Evolutionary conservation across 305 asterid genomes (phyloP).

Genomic region (Rubia balearica): DNA sequence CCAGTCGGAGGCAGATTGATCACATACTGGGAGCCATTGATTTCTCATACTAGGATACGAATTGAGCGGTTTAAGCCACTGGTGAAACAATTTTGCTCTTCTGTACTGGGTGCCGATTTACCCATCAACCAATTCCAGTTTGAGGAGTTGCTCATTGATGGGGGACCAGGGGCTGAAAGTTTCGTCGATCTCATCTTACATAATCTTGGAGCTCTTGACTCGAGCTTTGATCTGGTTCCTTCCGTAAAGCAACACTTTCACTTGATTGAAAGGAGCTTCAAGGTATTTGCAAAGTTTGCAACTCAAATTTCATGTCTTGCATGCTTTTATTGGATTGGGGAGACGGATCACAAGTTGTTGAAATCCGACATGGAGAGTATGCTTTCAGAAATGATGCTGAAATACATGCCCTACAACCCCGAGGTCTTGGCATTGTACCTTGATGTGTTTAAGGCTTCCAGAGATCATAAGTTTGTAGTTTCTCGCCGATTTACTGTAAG

Average conservation of each 20-base stretch:
- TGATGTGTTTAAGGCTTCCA: not conserved
- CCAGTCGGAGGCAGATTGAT: not conserved
- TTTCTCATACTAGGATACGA: not conserved
- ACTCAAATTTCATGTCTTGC: not conserved
- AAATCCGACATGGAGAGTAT: not conserved
- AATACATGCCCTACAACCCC: not conserved
- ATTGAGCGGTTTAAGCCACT: not conserved
- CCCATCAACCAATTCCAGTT: not conserved
- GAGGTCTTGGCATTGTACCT: not conserved
- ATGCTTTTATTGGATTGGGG: not conserved
- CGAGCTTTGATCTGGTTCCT: not conserved
- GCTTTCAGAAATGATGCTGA: not conserved
- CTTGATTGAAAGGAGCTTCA: not conserved
- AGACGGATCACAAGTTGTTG: not conserved
- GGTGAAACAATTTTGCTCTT: not conserved
- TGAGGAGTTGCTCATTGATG: not conserved
- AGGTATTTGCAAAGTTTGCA: not conserved
- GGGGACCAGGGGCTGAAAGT: too few species aligned
- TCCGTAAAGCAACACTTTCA: not conserved
- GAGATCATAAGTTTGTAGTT: too few species aligned
- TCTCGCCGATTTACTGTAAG: not conserved
- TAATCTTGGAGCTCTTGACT: not conserved
- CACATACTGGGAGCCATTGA: not conserved
- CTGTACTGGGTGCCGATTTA: not conserved
- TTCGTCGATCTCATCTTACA: not conserved